Evolutionary conservation across 2,329 filamentous ascomycete genomes (phyloP).

Genomic region (Pseudogymnoascus sp.): DNA sequence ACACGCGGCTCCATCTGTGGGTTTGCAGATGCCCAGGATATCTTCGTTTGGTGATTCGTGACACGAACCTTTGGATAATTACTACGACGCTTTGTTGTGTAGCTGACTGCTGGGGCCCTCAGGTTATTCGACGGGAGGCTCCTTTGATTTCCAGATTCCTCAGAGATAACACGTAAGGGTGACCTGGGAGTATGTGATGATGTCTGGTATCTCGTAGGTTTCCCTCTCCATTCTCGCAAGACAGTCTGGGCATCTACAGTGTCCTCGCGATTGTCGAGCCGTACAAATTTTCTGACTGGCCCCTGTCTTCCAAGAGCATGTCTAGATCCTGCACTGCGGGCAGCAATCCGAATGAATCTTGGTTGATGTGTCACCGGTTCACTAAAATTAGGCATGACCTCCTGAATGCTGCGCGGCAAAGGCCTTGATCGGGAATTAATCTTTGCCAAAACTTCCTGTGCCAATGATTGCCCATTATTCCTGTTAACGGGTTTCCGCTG

Average conservation of each 20-base stretch:
- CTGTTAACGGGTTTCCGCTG: neutral
- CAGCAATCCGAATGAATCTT: conserved; percentile 53
- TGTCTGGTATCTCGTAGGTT: conserved; percentile 35
- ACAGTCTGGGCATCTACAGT: conserved; percentile 49
- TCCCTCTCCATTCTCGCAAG: conserved; percentile 49
- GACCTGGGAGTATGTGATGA: neutral
- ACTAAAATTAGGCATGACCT: conserved; percentile 8
- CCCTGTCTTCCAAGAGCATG: conserved; percentile 46
- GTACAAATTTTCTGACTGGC: conserved; percentile 49
- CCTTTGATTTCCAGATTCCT: conserved; percentile 16
- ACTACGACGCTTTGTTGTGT: neutral
- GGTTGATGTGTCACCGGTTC: conserved; percentile 33
- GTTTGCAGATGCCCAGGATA: neutral
- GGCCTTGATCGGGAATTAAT: neutral
- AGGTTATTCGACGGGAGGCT: neutral
- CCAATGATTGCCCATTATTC: neutral
- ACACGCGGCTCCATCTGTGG: neutral
- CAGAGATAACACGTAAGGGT: neutral
- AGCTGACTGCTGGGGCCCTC: neutral
- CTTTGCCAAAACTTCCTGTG: neutral
- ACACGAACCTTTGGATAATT: neutral
- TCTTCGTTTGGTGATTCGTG: conserved; percentile 4
- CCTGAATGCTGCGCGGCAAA: neutral
- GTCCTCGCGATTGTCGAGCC: conserved; percentile 53
- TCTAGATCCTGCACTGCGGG: conserved; percentile 45